Base-by-base conservation (phyloP, 106 monocot genomes). In the Triglochin maritima region DNA sequence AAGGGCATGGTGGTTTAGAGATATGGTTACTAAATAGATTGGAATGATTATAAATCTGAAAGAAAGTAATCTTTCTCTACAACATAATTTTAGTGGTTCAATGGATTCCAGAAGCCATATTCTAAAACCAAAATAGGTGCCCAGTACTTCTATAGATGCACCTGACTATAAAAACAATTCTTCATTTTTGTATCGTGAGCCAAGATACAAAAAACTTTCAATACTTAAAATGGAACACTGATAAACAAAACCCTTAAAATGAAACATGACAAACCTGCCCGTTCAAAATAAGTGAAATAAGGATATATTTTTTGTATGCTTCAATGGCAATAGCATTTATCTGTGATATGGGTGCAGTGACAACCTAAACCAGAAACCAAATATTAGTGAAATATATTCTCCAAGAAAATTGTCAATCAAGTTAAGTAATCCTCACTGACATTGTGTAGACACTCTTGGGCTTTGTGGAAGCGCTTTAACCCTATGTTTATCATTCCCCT, bases 401-500 rank as follows among this genome's bases (percentile, higher is more conserved):
- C 49, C 0, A 41, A 51, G 0, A 42, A 51, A 11, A 51, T 41
- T 51, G 46, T 7, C 13, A 49, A 29, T 2, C 11, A 3, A 9
- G 29, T 29, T 50, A 6, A 63, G 58, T 64, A 29, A 9, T 49
- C 13, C 56, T 60, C 65, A 79, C 90, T 62, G 17, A 96, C 96
- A 79, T 91, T 98, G 55, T 92, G 86, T 60, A 98, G 79, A 69
- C 71, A 77, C 67, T 91, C 91, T 74, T 85, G 69, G 67, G 91
- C 96, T 71, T 88, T 88, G 9, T 9, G 50, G 46, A 84, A 98
- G 49, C 55, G 75, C 71, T 98, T 98, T 8, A 88, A 46, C 68
- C 96, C 96, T 74, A 98, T 91, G 81, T 86, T 75, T 76, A 91
- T 80, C 83, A 98, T 98, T 49, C 91, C 96, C 75, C 96, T 98